phyloP scores from a whole-genome alignment of 1,284 basidiomycete genomes.

The Melampsora americana region DNA sequence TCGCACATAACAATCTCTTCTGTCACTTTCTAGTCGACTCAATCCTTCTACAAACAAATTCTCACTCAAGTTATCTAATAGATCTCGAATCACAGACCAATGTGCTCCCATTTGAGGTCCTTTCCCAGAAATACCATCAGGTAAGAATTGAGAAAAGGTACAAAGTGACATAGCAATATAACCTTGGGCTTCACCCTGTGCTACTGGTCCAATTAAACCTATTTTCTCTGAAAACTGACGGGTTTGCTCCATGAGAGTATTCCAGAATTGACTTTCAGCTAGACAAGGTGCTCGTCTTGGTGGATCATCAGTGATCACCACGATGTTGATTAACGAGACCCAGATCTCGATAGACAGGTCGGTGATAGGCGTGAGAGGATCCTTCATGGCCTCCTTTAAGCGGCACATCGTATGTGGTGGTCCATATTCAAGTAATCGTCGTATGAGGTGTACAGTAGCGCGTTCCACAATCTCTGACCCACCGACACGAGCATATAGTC shows the following conservation, averaged over 20 bases:
- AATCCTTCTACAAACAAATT: conserved; percentile 5
- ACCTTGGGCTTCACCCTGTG: conserved; percentile 14
- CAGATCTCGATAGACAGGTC: conserved; percentile 32
- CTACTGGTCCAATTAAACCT: conserved; percentile 14
- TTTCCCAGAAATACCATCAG: not conserved
- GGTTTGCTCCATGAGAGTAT: conserved; percentile 7
- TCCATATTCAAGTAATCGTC: conserved; percentile 34
- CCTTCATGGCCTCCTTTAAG: conserved; percentile 8
- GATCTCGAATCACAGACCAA: conserved; percentile 26
- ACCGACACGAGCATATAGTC: not conserved
- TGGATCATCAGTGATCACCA: conserved; percentile 3
- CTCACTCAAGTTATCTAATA: conserved; percentile 22
- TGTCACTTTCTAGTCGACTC: conserved; percentile 7
- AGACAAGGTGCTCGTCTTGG: not conserved
- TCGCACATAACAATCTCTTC: conserved; percentile 29
- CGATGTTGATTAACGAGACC: conserved; percentile 28
- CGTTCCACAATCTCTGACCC: conserved; percentile 19
- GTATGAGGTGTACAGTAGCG: conserved; percentile 8
- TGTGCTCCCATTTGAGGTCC: not conserved
- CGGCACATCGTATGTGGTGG: conserved; percentile 23
- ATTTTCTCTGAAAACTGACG: conserved; percentile 6
- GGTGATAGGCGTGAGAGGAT: conserved; percentile 1
- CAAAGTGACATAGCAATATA: conserved; percentile 34
- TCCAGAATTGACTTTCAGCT: conserved; percentile 14
- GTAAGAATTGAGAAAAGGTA: conserved; percentile 27